A percentile compares a stretch with the other conserved stretches of the same genome.
phyloP scores from a whole-genome alignment of 2,329 filamentous ascomycete species.

The Penicillium griseofulvum region DNA sequence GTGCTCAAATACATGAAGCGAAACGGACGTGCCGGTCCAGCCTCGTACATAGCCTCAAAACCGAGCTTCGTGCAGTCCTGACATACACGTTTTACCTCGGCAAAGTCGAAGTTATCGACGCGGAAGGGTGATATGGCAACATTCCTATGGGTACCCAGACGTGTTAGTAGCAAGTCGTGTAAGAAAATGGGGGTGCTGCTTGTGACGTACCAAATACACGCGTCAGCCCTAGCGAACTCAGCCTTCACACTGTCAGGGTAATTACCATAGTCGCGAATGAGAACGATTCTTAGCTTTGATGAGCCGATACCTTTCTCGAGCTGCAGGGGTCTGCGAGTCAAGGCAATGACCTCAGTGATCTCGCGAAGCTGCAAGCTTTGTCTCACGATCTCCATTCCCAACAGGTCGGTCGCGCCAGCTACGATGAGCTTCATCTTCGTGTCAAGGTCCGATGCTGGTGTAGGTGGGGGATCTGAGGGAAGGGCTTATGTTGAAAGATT shows the following conservation, averaged over 20 bases:
- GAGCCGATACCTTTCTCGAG: background rate
- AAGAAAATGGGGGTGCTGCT: background rate
- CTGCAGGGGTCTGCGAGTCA: constrained; percentile 6
- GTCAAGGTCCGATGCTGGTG: background rate
- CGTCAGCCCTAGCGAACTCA: constrained; percentile 32
- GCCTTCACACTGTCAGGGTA: constrained; percentile 34
- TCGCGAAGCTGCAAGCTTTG: constrained; percentile 28
- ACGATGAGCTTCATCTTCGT: constrained; percentile 38
- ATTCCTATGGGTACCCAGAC: background rate
- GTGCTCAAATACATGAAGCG: constrained; percentile 55
- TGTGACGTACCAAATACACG: constrained; percentile 39
- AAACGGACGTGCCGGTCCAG: constrained; percentile 34
- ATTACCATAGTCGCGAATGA: constrained; percentile 32
- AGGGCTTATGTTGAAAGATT: no score
- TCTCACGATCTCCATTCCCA: constrained; percentile 37
- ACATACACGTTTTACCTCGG: constrained; percentile 44
- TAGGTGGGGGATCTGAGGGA: no score
- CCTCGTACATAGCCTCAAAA: constrained; percentile 37
- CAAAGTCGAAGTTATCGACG: constrained; percentile 32
- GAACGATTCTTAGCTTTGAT: constrained; percentile 32
- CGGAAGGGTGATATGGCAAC: constrained; percentile 27
- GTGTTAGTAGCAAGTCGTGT: background rate
- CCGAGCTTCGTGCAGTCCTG: constrained; percentile 38
- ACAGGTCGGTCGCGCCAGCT: constrained; percentile 35
- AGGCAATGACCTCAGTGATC: constrained; percentile 14